Conservation (phyloP, 768 basidiomycete species). For the Pisolithus albus region DNA sequence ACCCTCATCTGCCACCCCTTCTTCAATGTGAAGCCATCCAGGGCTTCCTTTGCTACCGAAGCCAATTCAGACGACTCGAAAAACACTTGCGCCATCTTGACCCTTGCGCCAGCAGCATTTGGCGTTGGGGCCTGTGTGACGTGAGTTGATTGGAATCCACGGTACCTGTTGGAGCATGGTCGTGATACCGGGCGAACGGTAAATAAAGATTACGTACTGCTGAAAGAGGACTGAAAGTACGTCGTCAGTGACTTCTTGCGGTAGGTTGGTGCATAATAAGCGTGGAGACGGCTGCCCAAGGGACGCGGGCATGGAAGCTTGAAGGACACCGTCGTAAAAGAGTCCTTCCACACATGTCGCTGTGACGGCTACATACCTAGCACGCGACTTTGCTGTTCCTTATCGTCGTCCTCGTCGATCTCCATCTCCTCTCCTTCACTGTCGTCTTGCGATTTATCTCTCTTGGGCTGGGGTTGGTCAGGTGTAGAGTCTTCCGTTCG, state of each 20-base stretch:
- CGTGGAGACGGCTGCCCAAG: slow-evolving; percentile 52
- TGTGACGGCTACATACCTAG: slow-evolving; percentile 39
- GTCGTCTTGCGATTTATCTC: slow-evolving; percentile 56
- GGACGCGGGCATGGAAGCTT: slow-evolving; percentile 39
- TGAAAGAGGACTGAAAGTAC: slow-evolving; percentile 85
- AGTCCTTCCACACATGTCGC: slow-evolving; percentile 4
- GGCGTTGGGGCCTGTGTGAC: slow-evolving; percentile 65
- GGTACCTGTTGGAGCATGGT: slow-evolving; percentile 48
- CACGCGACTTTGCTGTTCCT: slow-evolving; percentile 33
- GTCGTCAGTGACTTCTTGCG: slow-evolving; percentile 83
- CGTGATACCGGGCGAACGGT: neutral
- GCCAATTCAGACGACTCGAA: slow-evolving; percentile 76
- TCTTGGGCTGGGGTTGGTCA: slow-evolving; percentile 54
- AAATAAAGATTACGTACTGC: slow-evolving; percentile 53
- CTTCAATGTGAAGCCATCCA: slow-evolving; percentile 84
- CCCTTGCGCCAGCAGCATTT: slow-evolving; percentile 53
- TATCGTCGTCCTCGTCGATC: slow-evolving; percentile 83
- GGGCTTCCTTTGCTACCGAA: slow-evolving; percentile 67
- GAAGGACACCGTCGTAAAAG: slow-evolving; percentile 11
- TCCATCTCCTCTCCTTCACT: slow-evolving; percentile 89
- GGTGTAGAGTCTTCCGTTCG: slow-evolving; percentile 57
- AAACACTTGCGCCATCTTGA: slow-evolving; percentile 74
- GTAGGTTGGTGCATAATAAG: slow-evolving; percentile 78
- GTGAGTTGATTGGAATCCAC: slow-evolving; percentile 70
- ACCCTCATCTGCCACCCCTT: slow-evolving; percentile 82